These are phyloP conservation scores for Myxozyma geophila DNA, from an alignment of 805 yeast genomes.

Conservation along the genomic window DNA sequence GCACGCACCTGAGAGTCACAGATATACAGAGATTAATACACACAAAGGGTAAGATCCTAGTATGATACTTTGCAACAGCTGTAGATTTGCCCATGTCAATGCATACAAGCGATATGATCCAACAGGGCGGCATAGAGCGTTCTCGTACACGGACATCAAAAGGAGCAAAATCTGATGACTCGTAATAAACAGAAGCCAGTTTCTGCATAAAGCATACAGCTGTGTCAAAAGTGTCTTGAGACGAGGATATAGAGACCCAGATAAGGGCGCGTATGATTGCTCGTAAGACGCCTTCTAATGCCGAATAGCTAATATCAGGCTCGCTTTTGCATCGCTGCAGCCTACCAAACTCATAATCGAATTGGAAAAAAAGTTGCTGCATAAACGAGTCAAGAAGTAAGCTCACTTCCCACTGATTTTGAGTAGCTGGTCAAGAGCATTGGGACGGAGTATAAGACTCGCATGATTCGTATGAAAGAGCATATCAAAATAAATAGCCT, in stretches of 20 bases:
- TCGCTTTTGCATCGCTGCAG: background rate
- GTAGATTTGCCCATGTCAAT: conserved; percentile 16
- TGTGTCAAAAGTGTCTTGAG: background rate
- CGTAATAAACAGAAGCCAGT: background rate
- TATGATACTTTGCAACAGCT: conserved; percentile 2
- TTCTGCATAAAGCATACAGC: conserved; percentile 2
- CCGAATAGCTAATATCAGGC: background rate
- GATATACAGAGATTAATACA: conserved; percentile 10
- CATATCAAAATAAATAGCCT: background rate
- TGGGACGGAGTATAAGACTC: background rate
- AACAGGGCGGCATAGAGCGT: background rate
- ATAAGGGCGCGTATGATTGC: conserved; percentile 4
- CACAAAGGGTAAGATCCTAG: conserved; percentile 2
- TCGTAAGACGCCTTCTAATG: background rate
- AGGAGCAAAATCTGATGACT: background rate
- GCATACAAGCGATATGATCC: background rate
- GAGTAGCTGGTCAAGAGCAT: background rate
- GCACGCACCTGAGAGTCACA: conserved; percentile 15
- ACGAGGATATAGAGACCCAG: background rate
- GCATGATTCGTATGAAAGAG: background rate
- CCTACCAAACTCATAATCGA: conserved; percentile 4
- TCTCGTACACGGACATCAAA: conserved; percentile 3
- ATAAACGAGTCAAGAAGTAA: conserved; percentile 4
- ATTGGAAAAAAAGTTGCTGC: background rate
- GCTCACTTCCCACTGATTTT: background rate